phyloP scores from a whole-genome alignment of 345 rosid species.

The Populus nigra region DNA sequence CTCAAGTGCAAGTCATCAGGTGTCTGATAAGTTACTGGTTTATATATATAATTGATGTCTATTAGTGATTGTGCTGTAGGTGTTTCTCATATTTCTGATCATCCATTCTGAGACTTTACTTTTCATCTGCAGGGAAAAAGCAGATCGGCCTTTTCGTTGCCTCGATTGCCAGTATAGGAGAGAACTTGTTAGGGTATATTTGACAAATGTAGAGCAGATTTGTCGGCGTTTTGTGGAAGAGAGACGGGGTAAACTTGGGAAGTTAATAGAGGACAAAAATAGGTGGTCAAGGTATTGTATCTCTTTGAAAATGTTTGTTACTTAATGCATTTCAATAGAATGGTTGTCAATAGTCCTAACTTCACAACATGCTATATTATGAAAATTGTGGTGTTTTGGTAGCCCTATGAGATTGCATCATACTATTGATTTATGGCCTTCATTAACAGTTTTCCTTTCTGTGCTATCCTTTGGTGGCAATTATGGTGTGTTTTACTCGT shows the following conservation, averaged over 20 bases:
- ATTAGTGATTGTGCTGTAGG: not conserved
- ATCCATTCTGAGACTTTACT: not conserved
- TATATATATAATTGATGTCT: not conserved
- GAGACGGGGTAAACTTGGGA: slow-evolving; percentile 64
- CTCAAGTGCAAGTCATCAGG: slow-evolving; percentile 98
- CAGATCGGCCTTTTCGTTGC: slow-evolving; percentile 92
- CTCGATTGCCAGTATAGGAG: slow-evolving; percentile 78
- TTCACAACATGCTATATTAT: not conserved
- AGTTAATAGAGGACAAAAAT: slow-evolving; percentile 71
- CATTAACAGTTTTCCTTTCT: not conserved
- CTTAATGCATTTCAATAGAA: not conserved
- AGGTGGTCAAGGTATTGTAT: slow-evolving; percentile 77
- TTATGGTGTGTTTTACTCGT: not conserved
- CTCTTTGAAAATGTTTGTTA: not conserved
- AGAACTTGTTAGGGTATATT: slow-evolving; percentile 89
- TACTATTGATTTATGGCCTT: not conserved
- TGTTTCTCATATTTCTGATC: not conserved
- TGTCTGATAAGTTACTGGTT: slow-evolving; percentile 15
- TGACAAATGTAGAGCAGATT: slow-evolving; percentile 82
- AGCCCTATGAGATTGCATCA: not conserved
- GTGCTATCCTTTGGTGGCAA: not conserved
- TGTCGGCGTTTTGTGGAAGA: slow-evolving; percentile 85
- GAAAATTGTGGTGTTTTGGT: not conserved
- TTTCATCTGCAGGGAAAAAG: slow-evolving; percentile 60
- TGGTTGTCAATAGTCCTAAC: not conserved